Evolutionary conservation across 2,329 filamentous ascomycete genomes (phyloP).

Genomic region (Fusarium stilboides): DNA sequence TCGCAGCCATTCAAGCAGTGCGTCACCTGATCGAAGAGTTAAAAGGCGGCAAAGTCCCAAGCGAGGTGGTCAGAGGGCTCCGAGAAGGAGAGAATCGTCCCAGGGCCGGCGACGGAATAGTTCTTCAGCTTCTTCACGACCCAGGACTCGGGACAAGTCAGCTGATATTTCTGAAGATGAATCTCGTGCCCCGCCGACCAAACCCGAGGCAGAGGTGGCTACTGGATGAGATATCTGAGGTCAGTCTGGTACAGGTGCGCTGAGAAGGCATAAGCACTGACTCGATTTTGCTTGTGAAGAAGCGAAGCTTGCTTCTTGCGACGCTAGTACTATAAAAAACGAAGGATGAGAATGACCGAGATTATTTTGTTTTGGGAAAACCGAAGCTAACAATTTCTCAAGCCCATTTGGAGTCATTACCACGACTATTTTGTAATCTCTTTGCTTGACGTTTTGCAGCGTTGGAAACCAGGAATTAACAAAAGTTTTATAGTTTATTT

Average conservation of each 20-base stretch:
- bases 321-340: slow-evolving; percentile 6
- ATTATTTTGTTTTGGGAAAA: slow-evolving; percentile 21
- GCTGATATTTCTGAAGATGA: slow-evolving; percentile 68
- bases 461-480: slow-evolving; percentile 11
- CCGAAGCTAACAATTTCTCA: slow-evolving; percentile 36
- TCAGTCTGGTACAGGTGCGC: slow-evolving; percentile 36
- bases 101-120: slow-evolving; percentile 62
- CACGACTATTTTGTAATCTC: slow-evolving; percentile 10
- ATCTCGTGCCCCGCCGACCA: slow-evolving; percentile 40
- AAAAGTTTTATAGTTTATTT: slow-evolving; percentile 15
- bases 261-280: slow-evolving; percentile 18
- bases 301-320: slow-evolving; percentile 13
- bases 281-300: slow-evolving; percentile 8
- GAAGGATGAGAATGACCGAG: slow-evolving; percentile 36
- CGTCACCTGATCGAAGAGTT: slow-evolving; percentile 40
- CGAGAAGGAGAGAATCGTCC: slow-evolving; percentile 37
- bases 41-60: slow-evolving; percentile 24
- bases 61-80: slow-evolving; percentile 24
- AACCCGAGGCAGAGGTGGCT: slow-evolving; percentile 32
- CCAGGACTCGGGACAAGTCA: slow-evolving; percentile 66
- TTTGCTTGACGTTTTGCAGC: slow-evolving; percentile 16
- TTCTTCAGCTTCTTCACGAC: slow-evolving; percentile 67
- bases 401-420: slow-evolving; percentile 16
- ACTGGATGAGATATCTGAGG: slow-evolving; percentile 42
- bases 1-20: slow-evolving; percentile 38